Base-by-base conservation (phyloP, 73 alveolate species). In the Tetrahymena thermophila region DNA sequence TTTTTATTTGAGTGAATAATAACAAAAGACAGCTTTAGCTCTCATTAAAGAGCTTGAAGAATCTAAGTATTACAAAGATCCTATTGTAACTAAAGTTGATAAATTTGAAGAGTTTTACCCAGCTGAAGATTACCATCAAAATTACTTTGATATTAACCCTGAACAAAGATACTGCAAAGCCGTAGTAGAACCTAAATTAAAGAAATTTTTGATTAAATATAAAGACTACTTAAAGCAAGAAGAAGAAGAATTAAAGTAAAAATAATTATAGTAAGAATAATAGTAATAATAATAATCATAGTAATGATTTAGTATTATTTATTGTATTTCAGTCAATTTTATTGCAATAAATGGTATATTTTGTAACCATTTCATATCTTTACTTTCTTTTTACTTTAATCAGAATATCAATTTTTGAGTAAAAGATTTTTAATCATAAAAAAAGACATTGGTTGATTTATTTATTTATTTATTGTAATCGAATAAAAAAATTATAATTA, bases 81-180 rank as follows among this genome's bases (percentile, higher is more conserved):
- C 95, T 71, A 94, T 94, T n/a, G 71, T 71, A 17, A 94, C 95
- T 84, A 17, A 94, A 94, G 96, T 94, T 14, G 93, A 85, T 28
- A 83, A 83, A 38, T 89, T n/a, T 28, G 34, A 94, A 23, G 93
- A 84, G 19, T 94, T 43, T 23, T 94, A 94, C 93, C 56, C 84
- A 14, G 95, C 95, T 11, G 96, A 85, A 31, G 96, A 94, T 23
- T 85, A 85, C 55, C 95, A 94, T 85, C 85, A 94, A 85, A 94
- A 35, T 21, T 94, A 85, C 58, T 94, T 94, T 40, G 56, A 94
- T 56, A 35, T 23, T 23, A 95, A 95, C 35, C 93, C 83, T 28
- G 94, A 85, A 34, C 55, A 95, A 11, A 94, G 97, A 50, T 95
- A 95, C 94, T 95, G 97, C 34, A 85, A 56, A 44, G 94, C 95